phyloP scores from a whole-genome alignment of 805 yeast species.

The Metschnikowia picachoensis region DNA sequence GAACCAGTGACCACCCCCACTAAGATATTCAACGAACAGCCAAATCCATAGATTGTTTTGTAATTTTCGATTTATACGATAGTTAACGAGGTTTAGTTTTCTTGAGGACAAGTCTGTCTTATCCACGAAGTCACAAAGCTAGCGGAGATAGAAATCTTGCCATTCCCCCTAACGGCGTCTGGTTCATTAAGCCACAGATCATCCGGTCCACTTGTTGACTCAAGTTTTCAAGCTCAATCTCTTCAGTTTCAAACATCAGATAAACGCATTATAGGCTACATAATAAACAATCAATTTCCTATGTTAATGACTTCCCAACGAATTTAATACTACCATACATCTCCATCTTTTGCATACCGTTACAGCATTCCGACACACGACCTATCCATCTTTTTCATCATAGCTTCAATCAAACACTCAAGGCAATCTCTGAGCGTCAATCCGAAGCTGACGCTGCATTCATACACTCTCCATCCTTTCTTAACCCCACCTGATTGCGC shows the following conservation, averaged over 20 bases:
- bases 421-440: not conserved
- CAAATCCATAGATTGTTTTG: not conserved
- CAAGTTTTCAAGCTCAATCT: no score
- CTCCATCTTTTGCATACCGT: not conserved
- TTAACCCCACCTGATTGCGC: no score
- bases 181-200: not conserved
- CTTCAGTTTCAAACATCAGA: not conserved
- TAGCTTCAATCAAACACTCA: no score
- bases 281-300: not conserved
- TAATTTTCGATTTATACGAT: not conserved
- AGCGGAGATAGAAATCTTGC: not conserved
- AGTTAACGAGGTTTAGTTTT: no score
- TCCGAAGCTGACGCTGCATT: no score
- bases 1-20: conserved; percentile 8
- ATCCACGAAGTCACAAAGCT: no score
- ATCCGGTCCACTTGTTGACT: no score
- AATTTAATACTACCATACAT: conserved; percentile 1
- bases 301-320: conserved; percentile 9
- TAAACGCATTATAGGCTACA: not conserved
- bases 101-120: no score
- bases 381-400: no score
- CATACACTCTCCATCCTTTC: no score
- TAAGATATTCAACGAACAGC: not conserved
- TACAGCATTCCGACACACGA: not conserved
- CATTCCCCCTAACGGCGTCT: conserved; percentile 1